Base-by-base conservation (phyloP, 2,329 filamentous ascomycete species). In the Alternaria rosae region DNA sequence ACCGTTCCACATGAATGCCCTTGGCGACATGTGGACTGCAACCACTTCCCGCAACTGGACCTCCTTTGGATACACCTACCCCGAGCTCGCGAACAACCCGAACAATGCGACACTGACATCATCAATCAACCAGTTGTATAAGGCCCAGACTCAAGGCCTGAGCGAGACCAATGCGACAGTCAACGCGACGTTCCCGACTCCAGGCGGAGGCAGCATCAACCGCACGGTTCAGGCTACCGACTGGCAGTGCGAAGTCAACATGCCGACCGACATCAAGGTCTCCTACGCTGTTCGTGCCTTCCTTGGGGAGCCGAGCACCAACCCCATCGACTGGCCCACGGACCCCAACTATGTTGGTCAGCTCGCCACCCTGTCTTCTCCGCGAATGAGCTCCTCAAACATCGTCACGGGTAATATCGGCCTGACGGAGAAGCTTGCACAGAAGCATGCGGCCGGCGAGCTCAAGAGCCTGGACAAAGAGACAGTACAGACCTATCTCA, bases 261-360 rank as follows among this genome's bases (percentile, higher is more conserved):
- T 76, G 72, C 74, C 74, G 1, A 69, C 67, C 21, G 73, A 76
- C 55, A 76, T 77, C 12, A 64, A 73, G 21, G 70, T 73, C 35
- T 75, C 73, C 2, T 77, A 76, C 57, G 70, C 71, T 3, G 73
- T 77, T 13, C 71, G 73, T n/a, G 69, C 68, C 15, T 77, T 77
- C 68, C 63, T 77, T 20, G 75, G 75, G 13, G 68, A 66, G 7
- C 73, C 73, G 0, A 59, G 67, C 44, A 26, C 57, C 2, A 68
- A 76, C 43, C 71, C 74, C 2, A 66, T 62, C 12, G 64, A 73
- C 8, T 76, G 81, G 78, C 67, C 76, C 6, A 78, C 75, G 1
- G 79, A 80, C 57, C 69, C 73, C 23, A 80, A 81, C 50, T 79
- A 81, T 30, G 75, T 83, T 21, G 80, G 81, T 28, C 80, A 79